Evolutionary conservation across 805 yeast species (phyloP).

Genomic region (Dipodascus albidus): DNA sequence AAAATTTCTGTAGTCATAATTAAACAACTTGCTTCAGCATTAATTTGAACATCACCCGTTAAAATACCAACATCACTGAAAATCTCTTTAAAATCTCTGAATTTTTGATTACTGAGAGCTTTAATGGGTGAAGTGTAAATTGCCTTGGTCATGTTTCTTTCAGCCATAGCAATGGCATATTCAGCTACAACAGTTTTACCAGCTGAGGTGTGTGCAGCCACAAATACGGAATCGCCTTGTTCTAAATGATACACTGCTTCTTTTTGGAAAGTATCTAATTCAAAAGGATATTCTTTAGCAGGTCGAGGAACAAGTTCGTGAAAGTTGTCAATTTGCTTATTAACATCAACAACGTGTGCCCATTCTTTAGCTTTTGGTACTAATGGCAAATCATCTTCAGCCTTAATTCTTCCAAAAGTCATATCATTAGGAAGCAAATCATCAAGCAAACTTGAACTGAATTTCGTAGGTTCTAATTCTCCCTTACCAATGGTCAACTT

Average conservation of each 20-base stretch:
- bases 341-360: constrained; percentile 92
- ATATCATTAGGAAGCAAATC: constrained; percentile 39
- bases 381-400: constrained; percentile 9
- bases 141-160: constrained; percentile 90
- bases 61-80: constrained; percentile 86
- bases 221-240: constrained; percentile 96
- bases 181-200: constrained; percentile 98
- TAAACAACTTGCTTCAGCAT: constrained; percentile 90
- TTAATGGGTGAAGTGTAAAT: constrained; percentile 94
- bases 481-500: neutral
- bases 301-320: constrained; percentile 82
- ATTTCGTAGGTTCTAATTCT: neutral
- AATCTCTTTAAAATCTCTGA: constrained; percentile 72
- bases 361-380: constrained; percentile 45
- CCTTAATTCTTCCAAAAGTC: constrained; percentile 33
- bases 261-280: constrained; percentile 87
- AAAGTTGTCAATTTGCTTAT: constrained; percentile 75
- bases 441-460: constrained; percentile 27
- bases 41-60: constrained; percentile 96
- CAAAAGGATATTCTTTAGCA: constrained; percentile 92
- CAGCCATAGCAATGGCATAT: constrained; percentile 95
- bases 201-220: constrained; percentile 98
- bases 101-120: constrained; percentile 82
- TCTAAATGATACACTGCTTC: constrained; percentile 95
- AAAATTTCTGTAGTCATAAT: constrained; percentile 97